Percentiles rank a stretch among this genome's conserved stretches.
phyloP scores from a whole-genome alignment of 345 rosid species.

The Barbarea vulgaris region DNA sequence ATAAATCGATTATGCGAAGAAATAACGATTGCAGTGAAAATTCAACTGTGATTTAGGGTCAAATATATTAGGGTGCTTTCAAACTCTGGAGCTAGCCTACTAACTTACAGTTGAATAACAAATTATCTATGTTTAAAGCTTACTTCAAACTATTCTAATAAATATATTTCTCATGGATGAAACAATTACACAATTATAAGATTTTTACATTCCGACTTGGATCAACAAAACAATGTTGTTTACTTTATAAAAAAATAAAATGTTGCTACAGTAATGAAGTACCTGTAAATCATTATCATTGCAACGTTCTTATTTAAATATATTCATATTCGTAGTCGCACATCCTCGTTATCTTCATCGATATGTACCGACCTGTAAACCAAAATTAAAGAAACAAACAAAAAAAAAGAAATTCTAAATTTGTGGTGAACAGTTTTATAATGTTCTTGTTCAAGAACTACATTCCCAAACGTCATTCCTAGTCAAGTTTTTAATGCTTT shows the following conservation, averaged over 20 bases:
- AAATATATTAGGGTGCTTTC: neutral
- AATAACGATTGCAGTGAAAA: neutral
- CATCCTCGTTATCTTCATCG: constrained; percentile 11
- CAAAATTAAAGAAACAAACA: constrained; percentile 32
- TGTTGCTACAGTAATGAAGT: neutral
- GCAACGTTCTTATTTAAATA: neutral
- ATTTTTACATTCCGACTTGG: neutral
- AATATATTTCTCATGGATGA: neutral
- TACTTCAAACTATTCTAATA: neutral
- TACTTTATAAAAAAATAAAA: neutral
- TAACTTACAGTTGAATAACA: neutral
- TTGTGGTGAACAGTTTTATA: constrained; percentile 17
- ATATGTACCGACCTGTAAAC: constrained; percentile 17
- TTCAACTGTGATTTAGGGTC: neutral
- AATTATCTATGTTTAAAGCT: neutral
- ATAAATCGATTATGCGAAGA: neutral
- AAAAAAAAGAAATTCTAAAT: constrained; percentile 17
- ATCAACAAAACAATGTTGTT: constrained; percentile 1
- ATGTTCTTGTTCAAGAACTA: constrained; percentile 8
- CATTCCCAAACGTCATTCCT: constrained; percentile 24
- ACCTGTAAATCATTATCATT: neutral
- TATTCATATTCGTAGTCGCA: constrained; percentile 11
- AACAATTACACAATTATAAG: neutral
- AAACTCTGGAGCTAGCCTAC: neutral
- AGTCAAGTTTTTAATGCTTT: constrained; percentile 21